These are phyloP conservation scores for Pseudogymnoascus sp. DNA, from an alignment of 2,329 filamentous ascomycete species.

Conservation along the genomic window DNA sequence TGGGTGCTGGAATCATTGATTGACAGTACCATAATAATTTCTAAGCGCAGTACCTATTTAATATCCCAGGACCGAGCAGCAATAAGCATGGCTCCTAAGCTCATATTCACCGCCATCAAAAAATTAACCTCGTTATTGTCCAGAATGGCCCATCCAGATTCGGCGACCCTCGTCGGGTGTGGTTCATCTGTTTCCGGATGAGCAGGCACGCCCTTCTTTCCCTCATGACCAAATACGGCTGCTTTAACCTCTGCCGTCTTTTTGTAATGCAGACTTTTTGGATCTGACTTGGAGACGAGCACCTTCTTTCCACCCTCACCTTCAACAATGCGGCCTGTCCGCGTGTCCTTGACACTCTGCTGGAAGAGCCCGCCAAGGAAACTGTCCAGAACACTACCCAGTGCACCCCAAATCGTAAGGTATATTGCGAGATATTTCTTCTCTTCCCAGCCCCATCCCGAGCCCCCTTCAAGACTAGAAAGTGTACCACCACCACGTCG, in stretches of 20 bases:
- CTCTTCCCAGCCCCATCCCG: constrained; percentile 45
- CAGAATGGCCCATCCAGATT: constrained; percentile 65
- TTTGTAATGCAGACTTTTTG: constrained; percentile 26
- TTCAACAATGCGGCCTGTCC: constrained; percentile 81
- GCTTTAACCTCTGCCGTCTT: constrained; percentile 35
- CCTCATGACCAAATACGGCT: constrained; percentile 36
- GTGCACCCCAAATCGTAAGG: constrained; percentile 61
- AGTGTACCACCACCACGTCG: constrained; percentile 10
- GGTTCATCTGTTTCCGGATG: constrained; percentile 30
- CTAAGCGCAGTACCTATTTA: constrained; percentile 9
- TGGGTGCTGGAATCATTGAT: not conserved
- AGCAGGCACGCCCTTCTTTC: constrained; percentile 36
- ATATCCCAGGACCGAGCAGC: constrained; percentile 28
- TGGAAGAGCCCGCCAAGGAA: constrained; percentile 78
- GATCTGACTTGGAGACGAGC: constrained; percentile 33
- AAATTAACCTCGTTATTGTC: constrained; percentile 97
- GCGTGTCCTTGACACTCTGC: constrained; percentile 73
- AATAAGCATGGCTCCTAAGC: constrained; percentile 62
- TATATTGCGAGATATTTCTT: constrained; percentile 40
- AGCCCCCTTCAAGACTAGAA: constrained; percentile 32
- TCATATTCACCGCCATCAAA: constrained; percentile 78
- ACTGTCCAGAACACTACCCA: constrained; percentile 81
- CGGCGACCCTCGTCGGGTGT: constrained; percentile 37
- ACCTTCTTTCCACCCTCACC: constrained; percentile 63
- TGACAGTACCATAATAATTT: not conserved